Base-by-base conservation (phyloP, 148 eudicot species). In the Camellia lanceoleosa region DNA sequence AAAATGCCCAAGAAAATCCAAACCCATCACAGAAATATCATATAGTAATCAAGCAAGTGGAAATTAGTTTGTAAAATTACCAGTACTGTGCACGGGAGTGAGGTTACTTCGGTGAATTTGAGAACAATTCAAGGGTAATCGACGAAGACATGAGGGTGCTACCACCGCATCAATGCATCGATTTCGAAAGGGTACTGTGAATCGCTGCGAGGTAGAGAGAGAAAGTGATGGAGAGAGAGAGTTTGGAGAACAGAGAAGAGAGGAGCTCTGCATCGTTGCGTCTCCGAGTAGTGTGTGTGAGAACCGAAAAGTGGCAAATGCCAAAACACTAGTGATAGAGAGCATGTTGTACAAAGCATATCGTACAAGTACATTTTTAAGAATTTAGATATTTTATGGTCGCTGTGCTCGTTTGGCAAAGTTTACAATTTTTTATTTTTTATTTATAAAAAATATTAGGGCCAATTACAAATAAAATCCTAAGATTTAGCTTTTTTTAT, bases 231-330 rank as follows among this genome's bases (percentile, higher is more conserved):
- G 23, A 38, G 81, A 81, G 65, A 74, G 54, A 56, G 81, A 82
- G 69, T 63, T 80, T 66, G 88, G 80, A 78, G 91, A 77, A 80
- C 70, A 70, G 63, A 85, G 69, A 58, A 83, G 84, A 59, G 85
- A 77, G 62, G 85, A 73, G 84, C 77, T 76, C 56, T 68, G 86
- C 85, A 80, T 80, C 56, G 43, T 51, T 67, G 51, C 30, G 73
- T 52, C n/a, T 38, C 13, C 11, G 55, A 19, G 43, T 7, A 41
- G 47, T 1, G 38, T 30, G 38, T 30, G 38, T 5, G 73, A 20
- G 63, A 51, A 38, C 38, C 9, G 43, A 16, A 30, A 55, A 47
- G 23, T 2, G 19, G 68, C 41, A 64, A 23, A 60, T 18, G 14
- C 19, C 64, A 60, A 18, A 60, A 60, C 5, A 15, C 2, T 3